Conservation (phyloP, 2,329 filamentous ascomycete species). For the Ceratocystis alfenasii region DNA sequence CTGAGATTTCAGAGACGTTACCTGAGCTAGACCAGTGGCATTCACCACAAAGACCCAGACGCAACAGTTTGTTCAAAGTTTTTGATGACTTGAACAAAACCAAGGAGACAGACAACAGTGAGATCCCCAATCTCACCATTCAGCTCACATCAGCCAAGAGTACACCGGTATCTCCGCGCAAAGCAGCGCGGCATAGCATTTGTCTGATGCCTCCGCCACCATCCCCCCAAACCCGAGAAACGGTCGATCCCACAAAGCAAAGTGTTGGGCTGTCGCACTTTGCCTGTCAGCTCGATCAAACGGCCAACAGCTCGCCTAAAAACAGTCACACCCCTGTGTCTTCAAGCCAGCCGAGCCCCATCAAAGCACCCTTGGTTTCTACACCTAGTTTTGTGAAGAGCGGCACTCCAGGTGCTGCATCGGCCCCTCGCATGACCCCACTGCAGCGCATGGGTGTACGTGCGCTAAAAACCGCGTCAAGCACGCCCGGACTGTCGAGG, state of each 20-base stretch:
- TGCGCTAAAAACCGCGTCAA: constrained; percentile 29
- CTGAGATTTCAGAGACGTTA: constrained; percentile 39
- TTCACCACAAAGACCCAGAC: constrained; percentile 29
- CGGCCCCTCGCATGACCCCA: constrained; percentile 35
- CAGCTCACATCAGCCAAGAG: not conserved
- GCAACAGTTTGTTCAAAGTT: constrained; percentile 31
- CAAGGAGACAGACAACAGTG: not conserved
- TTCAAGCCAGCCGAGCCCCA: not conserved
- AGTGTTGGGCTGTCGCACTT: constrained; percentile 2
- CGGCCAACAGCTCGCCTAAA: not conserved
- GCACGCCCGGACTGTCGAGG: constrained; percentile 5
- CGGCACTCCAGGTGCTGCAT: constrained; percentile 30
- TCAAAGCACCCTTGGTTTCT: not conserved
- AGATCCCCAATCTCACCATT: not conserved
- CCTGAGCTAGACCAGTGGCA: constrained; percentile 43
- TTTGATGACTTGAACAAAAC: constrained; percentile 33
- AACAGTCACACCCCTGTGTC: not conserved
- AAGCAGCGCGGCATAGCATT: constrained; percentile 15
- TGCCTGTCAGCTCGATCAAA: not conserved
- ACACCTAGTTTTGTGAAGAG: constrained; percentile 13
- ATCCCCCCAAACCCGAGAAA: not conserved
- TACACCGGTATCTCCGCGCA: constrained; percentile 14
- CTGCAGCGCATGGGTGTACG: constrained; percentile 42
- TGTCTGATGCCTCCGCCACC: constrained; percentile 11
- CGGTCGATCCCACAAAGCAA: not conserved